Base-by-base conservation (phyloP, 2,329 filamentous ascomycete species). In the Chaetothyriales sp. region DNA sequence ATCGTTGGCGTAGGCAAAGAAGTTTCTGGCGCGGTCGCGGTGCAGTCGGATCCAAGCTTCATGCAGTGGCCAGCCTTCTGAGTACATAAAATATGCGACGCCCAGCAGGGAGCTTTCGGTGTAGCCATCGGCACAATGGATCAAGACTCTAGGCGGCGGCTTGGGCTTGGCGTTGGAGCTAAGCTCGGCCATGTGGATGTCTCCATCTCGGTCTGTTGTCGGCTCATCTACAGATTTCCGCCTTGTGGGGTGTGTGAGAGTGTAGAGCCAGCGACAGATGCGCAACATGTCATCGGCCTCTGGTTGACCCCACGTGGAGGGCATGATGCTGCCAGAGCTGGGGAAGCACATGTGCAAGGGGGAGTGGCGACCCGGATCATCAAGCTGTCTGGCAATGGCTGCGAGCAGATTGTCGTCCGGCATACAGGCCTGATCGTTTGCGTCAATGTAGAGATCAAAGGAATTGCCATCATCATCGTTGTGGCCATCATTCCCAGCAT, bases 81-180 rank as follows among this genome's bases (percentile, higher is more conserved):
- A 87, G 67, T 89, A 98, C 76, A 94, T 94, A 65, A 84, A 88
- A 68, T 98, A 98, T 8, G 90, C 87, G 43, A 98, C 80, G 1
- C 80, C 88, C 18, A 98, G 75, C 67, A 98, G 77, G 1, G 89
- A 89, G 1, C 86, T 90, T 68, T 98, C 92, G 0, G 92, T 98
- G 63, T 98, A 98, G 18, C 92, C 92, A 66, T 98, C 92, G 1
- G 84, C 83, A 66, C 92, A 97, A 67, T 97, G 90, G 43, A 98
- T 86, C 29, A 97, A 77, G 33, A 97, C 80, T 63, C 82, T 89
- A 56, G 81, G 74, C 51, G 80, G 73, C 33, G 69, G 68, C 33
- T 40, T 40, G 33, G 69, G 68, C 33, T 40, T 40, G 33, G 33
- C 33, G 25, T 64, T 65, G 7, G 56, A 52, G n/a, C 51, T 54